Percentiles rank a stretch among this genome's conserved stretches.
Evolutionary conservation across 2,329 filamentous ascomycete species (phyloP).

Genomic region (Cytospora paraplurivora): DNA sequence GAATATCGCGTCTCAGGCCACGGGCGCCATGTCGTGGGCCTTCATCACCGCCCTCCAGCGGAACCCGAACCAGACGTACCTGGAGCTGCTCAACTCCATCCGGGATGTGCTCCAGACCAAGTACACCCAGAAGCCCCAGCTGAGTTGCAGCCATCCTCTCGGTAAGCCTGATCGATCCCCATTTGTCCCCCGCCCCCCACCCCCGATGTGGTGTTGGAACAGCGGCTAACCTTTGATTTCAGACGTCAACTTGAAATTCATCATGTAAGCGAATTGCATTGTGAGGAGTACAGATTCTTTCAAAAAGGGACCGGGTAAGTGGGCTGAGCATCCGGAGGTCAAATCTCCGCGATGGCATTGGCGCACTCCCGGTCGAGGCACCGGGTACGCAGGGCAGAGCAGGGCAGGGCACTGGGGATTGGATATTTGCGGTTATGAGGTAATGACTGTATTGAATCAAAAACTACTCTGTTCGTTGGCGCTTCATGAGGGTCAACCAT

Average conservation of each 20-base stretch:
- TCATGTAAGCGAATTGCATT: conserved; percentile 23
- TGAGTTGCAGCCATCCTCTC: conserved; percentile 93
- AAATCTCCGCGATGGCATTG: background rate
- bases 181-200: background rate
- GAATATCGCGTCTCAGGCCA: conserved; percentile 83
- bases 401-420: background rate
- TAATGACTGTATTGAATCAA: conserved; percentile 20
- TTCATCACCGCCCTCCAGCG: conserved; percentile 91
- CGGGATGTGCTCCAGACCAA: conserved; percentile 84
- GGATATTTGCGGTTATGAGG: conserved; percentile 12
- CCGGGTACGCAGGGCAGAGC: background rate
- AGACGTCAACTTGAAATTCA: conserved; percentile 27
- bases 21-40: conserved; percentile 97
- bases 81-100: conserved; percentile 92
- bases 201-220: background rate
- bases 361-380: background rate
- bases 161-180: conserved; percentile 59
- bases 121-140: conserved; percentile 92
- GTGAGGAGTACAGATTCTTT: background rate
- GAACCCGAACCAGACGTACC: conserved; percentile 94
- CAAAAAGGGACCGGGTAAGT: background rate
- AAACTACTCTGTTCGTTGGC: conserved; percentile 3
- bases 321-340: background rate
- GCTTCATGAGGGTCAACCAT: background rate
- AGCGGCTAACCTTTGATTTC: conserved; percentile 2